phyloP scores from a whole-genome alignment of 169 alveolate species.

The Eimeria nieschulzi region DNA sequence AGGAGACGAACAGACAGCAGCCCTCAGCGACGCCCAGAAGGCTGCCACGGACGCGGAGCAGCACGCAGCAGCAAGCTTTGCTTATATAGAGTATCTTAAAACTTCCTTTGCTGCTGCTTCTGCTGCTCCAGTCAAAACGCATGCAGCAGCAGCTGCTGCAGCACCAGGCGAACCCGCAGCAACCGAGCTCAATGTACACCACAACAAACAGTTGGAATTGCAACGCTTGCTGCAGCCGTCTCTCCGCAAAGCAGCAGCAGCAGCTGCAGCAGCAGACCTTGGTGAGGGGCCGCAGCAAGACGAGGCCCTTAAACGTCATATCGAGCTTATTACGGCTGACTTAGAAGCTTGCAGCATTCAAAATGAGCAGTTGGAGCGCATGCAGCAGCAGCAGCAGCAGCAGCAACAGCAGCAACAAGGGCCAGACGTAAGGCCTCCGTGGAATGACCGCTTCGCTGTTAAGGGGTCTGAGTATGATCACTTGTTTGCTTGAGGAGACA shows the following conservation, averaged over 20 bases:
- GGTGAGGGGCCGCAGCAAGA: conserved; percentile 17
- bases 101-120: conserved; percentile 46
- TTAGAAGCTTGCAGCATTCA: not conserved
- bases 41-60: conserved; percentile 6
- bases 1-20: not conserved
- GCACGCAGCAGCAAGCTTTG: not conserved
- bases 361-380: not conserved
- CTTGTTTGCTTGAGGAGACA: not conserved
- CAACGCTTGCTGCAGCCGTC: conserved; percentile 25
- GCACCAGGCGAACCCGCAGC: conserved; percentile 4
- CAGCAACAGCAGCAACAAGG: not conserved
- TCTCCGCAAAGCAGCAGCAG: not conserved
- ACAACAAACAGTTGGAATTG: not conserved
- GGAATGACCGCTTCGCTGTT: conserved; percentile 61
- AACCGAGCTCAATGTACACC: not conserved
- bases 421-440: conserved; percentile 34
- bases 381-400: conserved; percentile 21
- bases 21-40: not conserved
- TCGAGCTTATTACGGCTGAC: conserved; percentile 14
- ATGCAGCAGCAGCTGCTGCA: not conserved
- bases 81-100: not conserved
- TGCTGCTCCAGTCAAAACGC: conserved; percentile 21
- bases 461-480: conserved; percentile 14
- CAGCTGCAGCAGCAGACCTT: not conserved
- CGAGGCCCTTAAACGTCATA: not conserved